phyloP scores from a whole-genome alignment of 1,139 yeast genomes.

The Protomyces inouyei region DNA sequence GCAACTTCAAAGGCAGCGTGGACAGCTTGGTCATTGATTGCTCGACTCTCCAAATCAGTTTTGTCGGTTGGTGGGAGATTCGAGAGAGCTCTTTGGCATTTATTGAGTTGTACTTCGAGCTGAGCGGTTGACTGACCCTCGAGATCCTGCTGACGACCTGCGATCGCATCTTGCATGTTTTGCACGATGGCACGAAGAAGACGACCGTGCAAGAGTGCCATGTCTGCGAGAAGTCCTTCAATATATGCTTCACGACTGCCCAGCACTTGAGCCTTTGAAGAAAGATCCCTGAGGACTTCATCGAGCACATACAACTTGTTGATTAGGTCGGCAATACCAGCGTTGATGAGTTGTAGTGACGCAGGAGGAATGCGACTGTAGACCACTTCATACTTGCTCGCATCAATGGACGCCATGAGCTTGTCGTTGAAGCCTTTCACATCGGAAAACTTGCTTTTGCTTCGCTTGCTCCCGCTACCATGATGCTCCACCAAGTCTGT shows the following conservation, averaged over 20 bases:
- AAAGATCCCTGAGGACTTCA: background rate
- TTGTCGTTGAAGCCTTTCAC: background rate
- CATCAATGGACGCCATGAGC: background rate
- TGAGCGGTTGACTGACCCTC: background rate
- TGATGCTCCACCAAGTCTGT: background rate
- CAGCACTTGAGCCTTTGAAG: background rate
- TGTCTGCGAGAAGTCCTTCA: background rate
- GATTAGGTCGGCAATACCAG: background rate
- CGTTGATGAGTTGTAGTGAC: background rate
- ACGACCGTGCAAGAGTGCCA: background rate
- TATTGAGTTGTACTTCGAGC: background rate
- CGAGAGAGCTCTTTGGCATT: background rate
- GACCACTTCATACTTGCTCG: background rate
- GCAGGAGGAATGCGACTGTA: background rate
- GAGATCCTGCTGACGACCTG: background rate
- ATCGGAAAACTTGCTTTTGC: background rate
- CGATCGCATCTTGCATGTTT: background rate
- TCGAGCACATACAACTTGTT: background rate
- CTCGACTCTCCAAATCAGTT: background rate
- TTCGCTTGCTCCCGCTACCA: background rate
- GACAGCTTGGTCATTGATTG: background rate
- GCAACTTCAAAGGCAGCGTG: background rate
- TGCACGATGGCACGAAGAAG: background rate
- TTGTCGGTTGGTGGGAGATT: background rate
- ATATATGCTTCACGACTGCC: background rate